Evolutionary conservation across 257 asterid genomes (phyloP), one percentile per base, ranked within the genome.

Genomic region (Salvia miltiorrhiza): DNA sequence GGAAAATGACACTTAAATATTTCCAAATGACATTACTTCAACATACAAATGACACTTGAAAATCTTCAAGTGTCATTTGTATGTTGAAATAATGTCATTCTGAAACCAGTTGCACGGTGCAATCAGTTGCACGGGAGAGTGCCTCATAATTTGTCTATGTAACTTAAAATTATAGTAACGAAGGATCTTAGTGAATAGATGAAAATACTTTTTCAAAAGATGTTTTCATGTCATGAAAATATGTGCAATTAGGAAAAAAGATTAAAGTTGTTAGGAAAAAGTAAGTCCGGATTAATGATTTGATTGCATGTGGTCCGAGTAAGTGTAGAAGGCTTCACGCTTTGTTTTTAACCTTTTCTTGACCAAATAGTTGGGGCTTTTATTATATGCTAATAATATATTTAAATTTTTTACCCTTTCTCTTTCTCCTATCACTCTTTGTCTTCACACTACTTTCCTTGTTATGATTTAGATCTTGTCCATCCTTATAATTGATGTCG

Each of bases 291-390:
- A 68, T 57, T 53, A 72, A 76, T 72, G 47, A 79, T 76, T 68
- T 11, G 53, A 47, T 74, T 59, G 11, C 73, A 48, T 43, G 76
- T 64, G 70, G 73, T 49, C 59, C 71, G 69, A 76, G 58, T 48
- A 54, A 52, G 59, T 32, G n/a, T 68, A 20, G 35, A 45, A 7
- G 19, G 26, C 19, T 23, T 12, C 63, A 44, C 23, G 74, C 69
- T 72, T 65, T 60, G 64, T 40, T 62, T 70, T 71, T 44, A 19
- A 61, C 55, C 24, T 12, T 57, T 58, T 5, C 54, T 48, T 65
- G 30, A 79, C 78, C 80, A 71, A 72, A 79, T 68, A 49, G n/a
- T 58, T 57, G 76, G 75, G 77, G 83, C 75, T 19, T 69, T 64
- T 33, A 69, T 33, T 57, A 37, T 47, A 57, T 28, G 16, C 13